phyloP scores from a whole-genome alignment of 176 grass and related monocot species.

The Musa beccarii region DNA sequence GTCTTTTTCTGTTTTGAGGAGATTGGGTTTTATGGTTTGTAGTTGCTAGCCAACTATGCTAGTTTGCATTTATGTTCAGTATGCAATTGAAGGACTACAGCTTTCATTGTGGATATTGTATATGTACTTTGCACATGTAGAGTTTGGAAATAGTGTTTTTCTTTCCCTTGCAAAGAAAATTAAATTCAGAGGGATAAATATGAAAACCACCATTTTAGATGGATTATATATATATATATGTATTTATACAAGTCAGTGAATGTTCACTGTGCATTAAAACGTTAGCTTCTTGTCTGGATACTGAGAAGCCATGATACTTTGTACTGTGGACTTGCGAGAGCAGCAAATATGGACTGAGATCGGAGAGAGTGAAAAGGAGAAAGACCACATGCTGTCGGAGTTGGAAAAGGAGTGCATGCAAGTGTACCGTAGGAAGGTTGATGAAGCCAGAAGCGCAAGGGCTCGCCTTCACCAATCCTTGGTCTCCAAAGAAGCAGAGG shows the following conservation, averaged over 20 bases:
- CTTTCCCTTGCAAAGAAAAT: neutral
- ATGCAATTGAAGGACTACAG: neutral
- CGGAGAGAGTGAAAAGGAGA: slow-evolving; percentile 77
- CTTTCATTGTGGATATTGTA: neutral
- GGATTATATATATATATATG: neutral
- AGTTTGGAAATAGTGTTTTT: neutral
- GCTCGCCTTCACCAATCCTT: slow-evolving; percentile 61
- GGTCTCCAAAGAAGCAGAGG: slow-evolving; percentile 72
- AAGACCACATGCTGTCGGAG: slow-evolving; percentile 81
- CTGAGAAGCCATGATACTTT: slow-evolving; percentile 11
- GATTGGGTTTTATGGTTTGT: slow-evolving; percentile 13
- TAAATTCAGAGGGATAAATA: too few relatives aligned
- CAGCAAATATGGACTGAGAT: slow-evolving; percentile 95
- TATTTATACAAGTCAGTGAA: neutral
- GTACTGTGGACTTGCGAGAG: slow-evolving; percentile 10
- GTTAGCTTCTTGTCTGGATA: neutral
- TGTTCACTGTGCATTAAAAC: neutral
- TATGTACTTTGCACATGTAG: neutral
- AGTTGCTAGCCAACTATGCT: neutral
- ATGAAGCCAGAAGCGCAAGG: slow-evolving; percentile 60
- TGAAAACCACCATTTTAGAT: too few relatives aligned
- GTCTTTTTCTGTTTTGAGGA: neutral
- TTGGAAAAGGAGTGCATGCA: slow-evolving; percentile 85
- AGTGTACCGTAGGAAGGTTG: slow-evolving; percentile 69
- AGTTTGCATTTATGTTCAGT: neutral